Base-by-base conservation (phyloP, 164 flowering plant genomes). In the Litsea cubeba region DNA sequence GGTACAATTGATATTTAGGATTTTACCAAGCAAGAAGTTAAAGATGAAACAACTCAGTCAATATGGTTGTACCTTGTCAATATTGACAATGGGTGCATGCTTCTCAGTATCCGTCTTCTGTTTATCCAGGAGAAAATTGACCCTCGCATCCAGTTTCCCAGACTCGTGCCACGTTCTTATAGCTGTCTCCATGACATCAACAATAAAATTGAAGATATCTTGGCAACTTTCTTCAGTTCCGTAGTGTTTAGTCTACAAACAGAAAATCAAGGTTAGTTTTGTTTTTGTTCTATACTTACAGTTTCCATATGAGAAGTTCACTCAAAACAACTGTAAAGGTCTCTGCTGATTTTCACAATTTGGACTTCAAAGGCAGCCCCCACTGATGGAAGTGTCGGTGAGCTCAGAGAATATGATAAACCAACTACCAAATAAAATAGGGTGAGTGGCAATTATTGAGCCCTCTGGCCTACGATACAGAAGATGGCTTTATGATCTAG, bases 121-220 rank as follows among this genome's bases (percentile, higher is more conserved):
- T 76, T 87, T 87, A 63, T 94, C 89, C 68, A 92, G 88, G 75
- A 94, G 89, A 73, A 88, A 92, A 81, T 87, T 78, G n/a, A 91
- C 94, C 84, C 87, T 88, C 22, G 93, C 84, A 71, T 94, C 96
- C 77, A 94, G 89, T 66, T 84, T 89, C 62, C 90, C 85, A 65
- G 91, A 85, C 78, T 92, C 91, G 83, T 94, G 97, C 96, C 97
- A 94, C 24, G 88, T 77, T 74, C 88, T 94, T 57, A 94, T 83
- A 75, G 95, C 89, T 35, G 84, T 75, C 84, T 92, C 98, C 90
- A 94, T 88, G 62, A 88, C 91, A 76, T 88, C 88, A 75, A 87
- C 89, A 72, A 89, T 78, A 68, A 92, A 94, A 68, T 93, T 82
- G 77, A 91, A 88, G 64, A 87, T 78, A 0, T 89, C 89, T 70